Conservation (phyloP, 495 filamentous ascomycete species). For the Sabuloglossum arenarium region DNA sequence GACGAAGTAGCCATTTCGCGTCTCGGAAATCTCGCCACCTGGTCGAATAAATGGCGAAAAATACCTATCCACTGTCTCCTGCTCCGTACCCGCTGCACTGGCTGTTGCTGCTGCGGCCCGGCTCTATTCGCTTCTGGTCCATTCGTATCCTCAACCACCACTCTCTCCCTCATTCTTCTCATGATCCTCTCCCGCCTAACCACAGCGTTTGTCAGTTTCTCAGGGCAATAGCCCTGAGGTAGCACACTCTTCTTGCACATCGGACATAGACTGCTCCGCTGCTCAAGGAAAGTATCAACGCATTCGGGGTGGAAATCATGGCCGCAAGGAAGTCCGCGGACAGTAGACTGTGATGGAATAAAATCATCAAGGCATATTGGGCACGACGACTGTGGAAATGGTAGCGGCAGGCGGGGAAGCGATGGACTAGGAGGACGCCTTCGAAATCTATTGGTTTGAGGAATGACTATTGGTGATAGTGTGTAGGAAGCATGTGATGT, state of each 20-base stretch:
- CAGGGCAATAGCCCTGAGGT: constrained; percentile 40
- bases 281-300: constrained; percentile 56
- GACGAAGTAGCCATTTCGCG: background rate
- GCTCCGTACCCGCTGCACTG: background rate
- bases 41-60: background rate
- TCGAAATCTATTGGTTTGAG: background rate
- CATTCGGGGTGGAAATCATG: constrained; percentile 87
- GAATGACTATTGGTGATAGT: background rate
- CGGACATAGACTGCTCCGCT: constrained; percentile 62
- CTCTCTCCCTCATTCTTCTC: constrained; percentile 9
- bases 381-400: constrained; percentile 49
- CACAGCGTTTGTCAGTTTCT: constrained; percentile 59
- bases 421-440: constrained; percentile 10
- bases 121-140: background rate
- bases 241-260: constrained; percentile 67
- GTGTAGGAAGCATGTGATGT: no score
- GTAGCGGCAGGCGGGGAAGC: constrained; percentile 8
- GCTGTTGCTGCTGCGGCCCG: background rate
- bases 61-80: background rate
- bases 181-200: constrained; percentile 43
- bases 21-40: background rate
- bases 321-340: constrained; percentile 68
- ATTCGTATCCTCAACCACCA: background rate
- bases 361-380: constrained; percentile 77
- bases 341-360: constrained; percentile 37